Conservation (phyloP, 192 early-diverging fungal species). For the Umbelopsis sp. region DNA sequence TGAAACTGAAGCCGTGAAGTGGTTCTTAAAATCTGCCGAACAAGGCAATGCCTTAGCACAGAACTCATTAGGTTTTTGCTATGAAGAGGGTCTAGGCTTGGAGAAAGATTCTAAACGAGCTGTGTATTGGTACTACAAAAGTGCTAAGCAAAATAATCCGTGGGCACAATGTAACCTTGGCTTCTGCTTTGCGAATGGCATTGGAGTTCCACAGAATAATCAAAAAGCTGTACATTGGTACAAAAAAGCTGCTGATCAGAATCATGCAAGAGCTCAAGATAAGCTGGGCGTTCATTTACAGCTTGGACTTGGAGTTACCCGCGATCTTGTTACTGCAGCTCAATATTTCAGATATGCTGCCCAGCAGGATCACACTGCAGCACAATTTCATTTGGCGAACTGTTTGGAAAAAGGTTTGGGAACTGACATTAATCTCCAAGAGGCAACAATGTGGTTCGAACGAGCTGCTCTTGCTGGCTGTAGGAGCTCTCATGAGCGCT, state of each 20-base stretch:
- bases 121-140: constrained; percentile 64
- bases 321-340: constrained; percentile 49
- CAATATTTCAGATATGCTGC: constrained; percentile 68
- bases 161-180: constrained; percentile 87
- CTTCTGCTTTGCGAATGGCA: constrained; percentile 75
- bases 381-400: constrained; percentile 54
- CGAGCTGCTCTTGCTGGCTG: constrained; percentile 47
- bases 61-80: constrained; percentile 81
- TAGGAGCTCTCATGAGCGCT: constrained; percentile 50
- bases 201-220: constrained; percentile 64
- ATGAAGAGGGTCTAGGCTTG: constrained; percentile 78
- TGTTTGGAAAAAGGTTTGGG: constrained; percentile 56
- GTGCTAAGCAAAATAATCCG: constrained; percentile 73
- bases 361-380: constrained; percentile 62
- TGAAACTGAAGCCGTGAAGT: constrained; percentile 54
- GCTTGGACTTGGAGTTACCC: constrained; percentile 50
- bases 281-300: constrained; percentile 59
- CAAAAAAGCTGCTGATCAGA: constrained; percentile 54
- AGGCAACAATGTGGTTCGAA: constrained; percentile 39
- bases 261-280: constrained; percentile 60
- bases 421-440: constrained; percentile 25
- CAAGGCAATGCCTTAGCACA: constrained; percentile 75
- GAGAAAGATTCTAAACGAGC: constrained; percentile 60
- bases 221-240: constrained; percentile 63
- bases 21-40: constrained; percentile 65